Evolutionary conservation across 2,329 filamentous ascomycete species (phyloP).

Genomic region (Penicillium sp.): DNA sequence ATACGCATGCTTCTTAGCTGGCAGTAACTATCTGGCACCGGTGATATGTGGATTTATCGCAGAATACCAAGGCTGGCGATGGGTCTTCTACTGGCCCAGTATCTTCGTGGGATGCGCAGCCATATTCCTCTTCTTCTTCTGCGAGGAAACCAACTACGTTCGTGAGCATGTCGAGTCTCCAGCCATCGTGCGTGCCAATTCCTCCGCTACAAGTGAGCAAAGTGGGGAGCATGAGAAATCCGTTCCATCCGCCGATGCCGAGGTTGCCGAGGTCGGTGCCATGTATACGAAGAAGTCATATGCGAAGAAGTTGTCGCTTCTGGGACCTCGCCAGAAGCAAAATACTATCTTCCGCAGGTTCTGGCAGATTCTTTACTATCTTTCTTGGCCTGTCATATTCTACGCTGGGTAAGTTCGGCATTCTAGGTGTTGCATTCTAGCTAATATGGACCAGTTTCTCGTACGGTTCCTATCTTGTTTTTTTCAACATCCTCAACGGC

Average conservation of each 20-base stretch:
- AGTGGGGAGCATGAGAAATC: conserved; percentile 23
- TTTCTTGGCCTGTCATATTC: conserved; percentile 43
- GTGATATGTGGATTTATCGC: conserved; percentile 51
- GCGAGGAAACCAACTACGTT: conserved; percentile 58
- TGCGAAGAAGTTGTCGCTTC: conserved; percentile 34
- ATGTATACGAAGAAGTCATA: conserved; percentile 35
- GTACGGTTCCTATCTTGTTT: conserved; percentile 42
- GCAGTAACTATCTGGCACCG: conserved; percentile 47
- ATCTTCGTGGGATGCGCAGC: conserved; percentile 51
- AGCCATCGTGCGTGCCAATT: conserved; percentile 1
- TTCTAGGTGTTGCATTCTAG: neutral
- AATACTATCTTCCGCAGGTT: conserved; percentile 37
- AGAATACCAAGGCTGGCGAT: conserved; percentile 49
- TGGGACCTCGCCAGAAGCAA: conserved; percentile 27
- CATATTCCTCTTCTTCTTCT: conserved; percentile 55
- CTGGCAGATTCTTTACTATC: conserved; percentile 36
- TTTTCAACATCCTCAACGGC: conserved; percentile 45
- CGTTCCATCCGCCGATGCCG: conserved; percentile 2
- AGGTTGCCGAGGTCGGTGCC: conserved; percentile 16
- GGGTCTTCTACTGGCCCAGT: conserved; percentile 54
- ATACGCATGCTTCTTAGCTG: conserved; percentile 43
- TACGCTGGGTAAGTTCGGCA: conserved; percentile 34
- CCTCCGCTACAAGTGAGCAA: conserved; percentile 9
- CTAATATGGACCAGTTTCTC: conserved; percentile 32
- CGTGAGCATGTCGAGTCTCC: conserved; percentile 25